Percentiles rank a stretch among this genome's conserved stretches.
Evolutionary conservation across 805 yeast genomes (phyloP).

Genomic region (Torulaspora quercuum): DNA sequence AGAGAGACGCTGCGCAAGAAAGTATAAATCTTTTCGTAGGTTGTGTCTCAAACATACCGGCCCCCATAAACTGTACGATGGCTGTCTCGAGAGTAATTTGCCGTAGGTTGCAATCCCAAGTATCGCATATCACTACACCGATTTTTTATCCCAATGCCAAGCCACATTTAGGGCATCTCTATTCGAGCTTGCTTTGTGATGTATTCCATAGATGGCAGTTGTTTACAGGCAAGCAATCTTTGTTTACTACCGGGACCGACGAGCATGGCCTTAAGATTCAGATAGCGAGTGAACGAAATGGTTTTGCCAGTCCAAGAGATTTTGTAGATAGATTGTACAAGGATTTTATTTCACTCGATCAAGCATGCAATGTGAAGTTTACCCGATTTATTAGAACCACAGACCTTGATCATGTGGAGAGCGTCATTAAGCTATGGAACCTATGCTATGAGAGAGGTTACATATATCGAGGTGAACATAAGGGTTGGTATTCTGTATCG

Average conservation of each 20-base stretch:
- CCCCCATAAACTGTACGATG: too few species aligned
- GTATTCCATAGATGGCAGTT: conserved; percentile 69
- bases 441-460: conserved; percentile 53
- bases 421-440: conserved; percentile 71
- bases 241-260: conserved; percentile 88
- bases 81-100: conserved; percentile 1
- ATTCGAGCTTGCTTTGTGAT: conserved; percentile 83
- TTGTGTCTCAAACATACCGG: too few species aligned
- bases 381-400: conserved; percentile 90
- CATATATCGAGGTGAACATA: conserved; percentile 78
- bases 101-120: conserved; percentile 11
- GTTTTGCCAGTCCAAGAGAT: conserved; percentile 49
- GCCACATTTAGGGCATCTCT: conserved; percentile 92
- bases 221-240: conserved; percentile 44
- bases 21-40: too few species aligned
- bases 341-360: conserved; percentile 63
- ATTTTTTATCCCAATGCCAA: conserved; percentile 93
- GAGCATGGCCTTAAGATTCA: conserved; percentile 96
- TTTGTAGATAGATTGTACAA: conserved; percentile 70
- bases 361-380: conserved; percentile 51
- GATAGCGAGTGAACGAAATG: conserved; percentile 64
- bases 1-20: too few species aligned
- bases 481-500: conserved; percentile 92
- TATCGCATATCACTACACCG: conserved; percentile 72
- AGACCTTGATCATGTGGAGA: conserved; percentile 66